These are phyloP conservation scores for Exsudoporus floridanus DNA, from an alignment of 1,284 basidiomycete species.

Conservation along the genomic window DNA sequence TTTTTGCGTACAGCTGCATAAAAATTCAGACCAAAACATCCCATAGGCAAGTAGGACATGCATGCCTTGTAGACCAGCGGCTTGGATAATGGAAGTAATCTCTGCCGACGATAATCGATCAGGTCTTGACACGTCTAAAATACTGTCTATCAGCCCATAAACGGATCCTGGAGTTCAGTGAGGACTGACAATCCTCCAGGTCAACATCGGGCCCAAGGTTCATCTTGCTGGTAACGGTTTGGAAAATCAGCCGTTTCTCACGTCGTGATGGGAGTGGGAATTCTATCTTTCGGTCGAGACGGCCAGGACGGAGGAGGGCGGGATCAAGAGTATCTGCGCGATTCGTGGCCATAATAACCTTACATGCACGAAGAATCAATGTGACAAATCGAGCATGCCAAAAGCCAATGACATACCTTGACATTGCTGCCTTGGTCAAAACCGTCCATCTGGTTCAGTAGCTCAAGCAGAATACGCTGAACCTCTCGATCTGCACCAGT, in stretches of 20 bases:
- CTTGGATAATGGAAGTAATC: constrained; percentile 95
- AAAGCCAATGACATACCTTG: constrained; percentile 60
- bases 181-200: constrained; percentile 87
- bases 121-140: constrained; percentile 89
- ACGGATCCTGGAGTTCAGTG: background rate
- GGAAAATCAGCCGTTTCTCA: constrained; percentile 98
- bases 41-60: background rate
- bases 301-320: constrained; percentile 94
- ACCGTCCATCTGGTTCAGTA: constrained; percentile 99
- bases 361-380: constrained; percentile 1
- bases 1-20: constrained; percentile 90
- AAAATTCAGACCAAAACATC: constrained; percentile 6
- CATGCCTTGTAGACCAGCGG: constrained; percentile 93
- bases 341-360: constrained; percentile 99
- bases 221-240: constrained; percentile 97
- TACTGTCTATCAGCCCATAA: constrained; percentile 9
- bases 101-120: constrained; percentile 96
- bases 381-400: background rate
- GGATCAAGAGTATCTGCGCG: constrained; percentile 96
- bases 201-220: constrained; percentile 98
- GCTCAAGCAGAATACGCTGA: constrained; percentile 97
- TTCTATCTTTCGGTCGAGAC: constrained; percentile 98
- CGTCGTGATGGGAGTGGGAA: constrained; percentile 94
- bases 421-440: constrained; percentile 99
- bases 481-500: constrained; percentile 99